Evolutionary conservation across 306 rosid genomes (phyloP), one percentile per base, ranked within the genome.

Genomic region (Citrullus mucosospermus): DNA sequence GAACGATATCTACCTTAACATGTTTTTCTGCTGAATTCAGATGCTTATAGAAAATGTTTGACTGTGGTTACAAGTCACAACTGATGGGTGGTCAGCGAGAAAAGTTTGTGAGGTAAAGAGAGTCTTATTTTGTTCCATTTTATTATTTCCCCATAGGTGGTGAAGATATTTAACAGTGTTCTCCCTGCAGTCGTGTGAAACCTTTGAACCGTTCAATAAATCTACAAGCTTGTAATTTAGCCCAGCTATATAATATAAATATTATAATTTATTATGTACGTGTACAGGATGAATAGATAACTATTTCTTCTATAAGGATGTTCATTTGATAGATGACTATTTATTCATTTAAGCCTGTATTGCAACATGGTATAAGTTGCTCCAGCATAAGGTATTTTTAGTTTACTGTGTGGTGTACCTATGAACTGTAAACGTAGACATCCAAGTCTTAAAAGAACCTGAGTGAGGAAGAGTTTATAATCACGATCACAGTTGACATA

Each of bases 41-140:
- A 78, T 84, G 78, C 72, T 60, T 67, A 20, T 8, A 36, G 53
- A 88, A 75, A 80, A 91, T 95, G 96, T 84, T 90, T 82, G 98
- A 94, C 82, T 78, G 88, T 69, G 81, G 90, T 82, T 80, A 86
- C 88, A 92, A 90, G 86, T 83, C 95, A 66, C 85, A 89, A 69
- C 84, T 85, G 88, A 65, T 84, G 90, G 89, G 89, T 81, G 91
- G 97, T 82, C 97, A 92, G 84, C 86, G 87, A 38, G 97, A 95
- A 55, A 91, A 86, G 57, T 91, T 91, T 83, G 86, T 85, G 69
- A 89, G 99, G 97, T 95, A 88, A 54, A 77, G 66, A 73, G 77
- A 79, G 56, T 79, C 32, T 78, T 72, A 34, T 76, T 79, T 76
- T 69, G 9, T 73, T 79, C 72, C 48, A 54, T 71, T 81, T 75